Conservation (phyloP, 2,329 filamentous ascomycete genomes). For the Colletotrichum destructivum region DNA sequence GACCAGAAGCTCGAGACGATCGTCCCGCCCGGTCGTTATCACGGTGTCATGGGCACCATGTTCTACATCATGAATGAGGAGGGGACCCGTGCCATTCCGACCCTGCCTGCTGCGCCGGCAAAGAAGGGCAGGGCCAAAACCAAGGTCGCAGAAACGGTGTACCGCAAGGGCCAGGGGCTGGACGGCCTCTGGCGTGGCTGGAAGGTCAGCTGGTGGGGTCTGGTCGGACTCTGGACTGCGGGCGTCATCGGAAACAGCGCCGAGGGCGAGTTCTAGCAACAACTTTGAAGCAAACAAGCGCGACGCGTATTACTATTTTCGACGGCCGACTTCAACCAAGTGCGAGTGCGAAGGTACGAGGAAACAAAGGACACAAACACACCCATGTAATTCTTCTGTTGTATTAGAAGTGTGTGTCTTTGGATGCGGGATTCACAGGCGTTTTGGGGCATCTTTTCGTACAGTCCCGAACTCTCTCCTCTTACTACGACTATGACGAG, state of each 20-base stretch:
- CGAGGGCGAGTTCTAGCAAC: constrained; percentile 70
- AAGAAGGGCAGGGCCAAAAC: constrained; percentile 53
- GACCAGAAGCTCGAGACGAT: constrained; percentile 76
- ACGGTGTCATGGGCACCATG: constrained; percentile 92
- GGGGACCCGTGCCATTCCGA: constrained; percentile 70
- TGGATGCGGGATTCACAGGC: constrained; percentile 23
- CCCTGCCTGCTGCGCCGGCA: constrained; percentile 49
- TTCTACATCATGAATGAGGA: constrained; percentile 89
- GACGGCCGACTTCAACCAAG: constrained; percentile 8
- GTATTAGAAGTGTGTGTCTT: constrained; percentile 35
- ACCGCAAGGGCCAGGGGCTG: constrained; percentile 76
- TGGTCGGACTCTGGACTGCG: constrained; percentile 82
- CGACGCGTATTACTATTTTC: neutral
- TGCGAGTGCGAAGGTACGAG: neutral
- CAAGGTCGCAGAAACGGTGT: constrained; percentile 59
- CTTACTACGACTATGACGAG: constrained; percentile 56
- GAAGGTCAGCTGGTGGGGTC: constrained; percentile 84
- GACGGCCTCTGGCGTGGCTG: constrained; percentile 81
- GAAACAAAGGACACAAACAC: neutral
- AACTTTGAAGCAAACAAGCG: constrained; percentile 7
- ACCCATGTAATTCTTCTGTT: constrained; percentile 23
- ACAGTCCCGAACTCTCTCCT: constrained; percentile 48
- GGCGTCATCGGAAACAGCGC: constrained; percentile 74
- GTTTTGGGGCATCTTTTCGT: constrained; percentile 17
- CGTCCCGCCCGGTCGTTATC: constrained; percentile 84